A percentile compares a stretch with the other conserved stretches of the same genome.
These are phyloP conservation scores for Acacia crassicarpa DNA, from an alignment of 306 rosid species.

Conservation along the genomic window DNA sequence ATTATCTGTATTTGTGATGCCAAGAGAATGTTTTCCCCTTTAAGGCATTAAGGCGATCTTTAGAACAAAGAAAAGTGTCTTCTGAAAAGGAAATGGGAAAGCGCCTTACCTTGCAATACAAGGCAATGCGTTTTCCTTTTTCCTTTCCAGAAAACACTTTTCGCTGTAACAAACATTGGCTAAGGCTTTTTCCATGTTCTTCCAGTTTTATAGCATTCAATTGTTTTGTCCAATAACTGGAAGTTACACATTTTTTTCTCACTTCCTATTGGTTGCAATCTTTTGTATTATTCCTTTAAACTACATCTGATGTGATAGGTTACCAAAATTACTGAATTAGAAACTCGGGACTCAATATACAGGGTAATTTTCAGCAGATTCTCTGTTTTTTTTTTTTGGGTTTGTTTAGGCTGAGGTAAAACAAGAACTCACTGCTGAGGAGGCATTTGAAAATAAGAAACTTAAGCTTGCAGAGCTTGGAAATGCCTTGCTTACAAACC, in stretches of 20 bases:
- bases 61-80: neutral
- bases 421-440: constrained; percentile 80
- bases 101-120: neutral
- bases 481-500: constrained; percentile 71
- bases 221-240: neutral
- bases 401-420: constrained; percentile 76
- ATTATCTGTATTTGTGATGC: constrained; percentile 11
- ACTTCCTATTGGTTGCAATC: neutral
- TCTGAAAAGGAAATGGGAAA: neutral
- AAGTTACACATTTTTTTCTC: neutral
- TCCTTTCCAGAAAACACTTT: neutral
- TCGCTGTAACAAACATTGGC: neutral
- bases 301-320: neutral
- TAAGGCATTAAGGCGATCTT: neutral
- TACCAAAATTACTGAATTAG: neutral
- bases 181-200: neutral
- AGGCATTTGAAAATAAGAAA: constrained; percentile 83
- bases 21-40: neutral
- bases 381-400: neutral
- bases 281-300: constrained; percentile 16
- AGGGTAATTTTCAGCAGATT: constrained; percentile 17
- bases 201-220: constrained; percentile 1
- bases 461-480: constrained; percentile 93
- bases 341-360: constrained; percentile 17
- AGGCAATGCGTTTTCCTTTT: neutral